Conservation (phyloP, 73 alveolate genomes). For the Tetrahymena thermophila region DNA sequence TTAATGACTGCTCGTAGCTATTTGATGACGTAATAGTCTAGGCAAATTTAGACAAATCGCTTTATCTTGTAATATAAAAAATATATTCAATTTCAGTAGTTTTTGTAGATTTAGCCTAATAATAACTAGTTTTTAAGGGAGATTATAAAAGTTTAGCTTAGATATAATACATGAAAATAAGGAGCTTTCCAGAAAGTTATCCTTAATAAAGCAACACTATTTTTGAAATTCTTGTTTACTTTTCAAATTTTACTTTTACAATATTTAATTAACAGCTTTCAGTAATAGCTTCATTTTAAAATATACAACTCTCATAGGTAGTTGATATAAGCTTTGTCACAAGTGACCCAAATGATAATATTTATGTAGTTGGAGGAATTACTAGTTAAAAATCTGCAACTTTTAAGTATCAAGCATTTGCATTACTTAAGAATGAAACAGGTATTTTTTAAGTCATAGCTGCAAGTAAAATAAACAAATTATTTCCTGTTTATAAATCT, state of each 20-base stretch:
- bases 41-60: not conserved
- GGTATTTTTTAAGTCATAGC: not conserved
- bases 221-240: not conserved
- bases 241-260: not conserved
- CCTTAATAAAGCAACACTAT: not conserved
- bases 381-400: not conserved
- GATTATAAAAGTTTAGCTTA: not conserved
- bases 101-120: not conserved
- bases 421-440: not conserved
- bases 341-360: not conserved
- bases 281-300: not conserved
- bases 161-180: too few relatives aligned
- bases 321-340: not conserved
- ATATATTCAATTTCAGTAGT: not conserved
- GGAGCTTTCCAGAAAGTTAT: not conserved
- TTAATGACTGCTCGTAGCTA: not conserved
- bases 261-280: not conserved
- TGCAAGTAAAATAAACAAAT: not conserved
- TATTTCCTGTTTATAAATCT: not conserved
- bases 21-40: not conserved
- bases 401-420: not conserved
- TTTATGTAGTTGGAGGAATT: not conserved
- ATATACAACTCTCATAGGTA: not conserved
- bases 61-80: not conserved
- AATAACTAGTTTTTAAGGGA: too few relatives aligned